Conservation (phyloP, 2,329 filamentous ascomycete species). For the Aspergillus sp. region DNA sequence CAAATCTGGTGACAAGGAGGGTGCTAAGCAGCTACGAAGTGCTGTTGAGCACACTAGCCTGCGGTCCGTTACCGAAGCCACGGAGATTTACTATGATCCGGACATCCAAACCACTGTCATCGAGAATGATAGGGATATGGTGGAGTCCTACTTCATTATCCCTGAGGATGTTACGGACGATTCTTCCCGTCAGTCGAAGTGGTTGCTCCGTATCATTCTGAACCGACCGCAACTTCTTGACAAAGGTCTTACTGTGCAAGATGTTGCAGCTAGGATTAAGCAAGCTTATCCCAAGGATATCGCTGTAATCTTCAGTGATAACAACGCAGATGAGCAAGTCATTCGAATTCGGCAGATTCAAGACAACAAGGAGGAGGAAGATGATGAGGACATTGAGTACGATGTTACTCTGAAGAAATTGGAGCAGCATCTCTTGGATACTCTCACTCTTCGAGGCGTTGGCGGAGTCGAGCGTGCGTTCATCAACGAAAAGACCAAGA, state of each 20-base stretch:
- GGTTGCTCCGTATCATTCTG: conserved; percentile 90
- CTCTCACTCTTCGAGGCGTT: conserved; percentile 86
- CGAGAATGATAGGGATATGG: conserved; percentile 84
- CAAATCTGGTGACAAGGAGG: conserved; percentile 66
- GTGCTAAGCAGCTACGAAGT: conserved; percentile 82
- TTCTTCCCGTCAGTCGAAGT: conserved; percentile 73
- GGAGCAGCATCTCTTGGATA: conserved; percentile 87
- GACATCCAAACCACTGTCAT: conserved; percentile 84
- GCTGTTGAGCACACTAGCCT: conserved; percentile 92
- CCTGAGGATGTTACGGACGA: conserved; percentile 74
- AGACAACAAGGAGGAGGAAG: conserved; percentile 69
- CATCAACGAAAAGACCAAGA: conserved; percentile 75
- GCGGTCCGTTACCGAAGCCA: conserved; percentile 83
- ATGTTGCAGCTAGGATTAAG: conserved; percentile 88
- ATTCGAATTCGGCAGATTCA: conserved; percentile 85
- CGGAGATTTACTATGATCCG: conserved; percentile 97
- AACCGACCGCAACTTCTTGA: conserved; percentile 94
- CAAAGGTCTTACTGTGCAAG: conserved; percentile 81
- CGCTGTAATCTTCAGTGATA: conserved; percentile 94
- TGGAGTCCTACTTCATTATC: conserved; percentile 95
- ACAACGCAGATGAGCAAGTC: conserved; percentile 93
- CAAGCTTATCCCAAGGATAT: conserved; percentile 81
- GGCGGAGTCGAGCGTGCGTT: conserved; percentile 87
- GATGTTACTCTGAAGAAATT: conserved; percentile 92
- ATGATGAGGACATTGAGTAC: conserved; percentile 73